Percentiles rank a stretch among this genome's conserved stretches.
Conservation (phyloP, 2,329 filamentous ascomycete species). For the Sclerotinia glacialis region DNA sequence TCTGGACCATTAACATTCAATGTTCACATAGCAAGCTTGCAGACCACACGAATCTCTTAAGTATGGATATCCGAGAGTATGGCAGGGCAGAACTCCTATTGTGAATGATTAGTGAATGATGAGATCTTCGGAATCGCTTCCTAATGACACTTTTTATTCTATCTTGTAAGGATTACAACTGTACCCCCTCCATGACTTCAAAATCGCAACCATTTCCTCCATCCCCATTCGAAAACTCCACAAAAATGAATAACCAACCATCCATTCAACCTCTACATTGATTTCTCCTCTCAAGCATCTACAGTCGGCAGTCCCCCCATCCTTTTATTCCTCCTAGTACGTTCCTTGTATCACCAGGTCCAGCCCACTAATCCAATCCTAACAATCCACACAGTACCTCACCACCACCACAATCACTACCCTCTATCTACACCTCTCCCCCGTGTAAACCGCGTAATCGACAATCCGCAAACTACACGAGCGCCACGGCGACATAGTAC, state of each 20-base stretch:
- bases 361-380: too few species aligned
- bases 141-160: not conserved
- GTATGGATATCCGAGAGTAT: not conserved
- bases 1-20: not conserved
- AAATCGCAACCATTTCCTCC: too few species aligned
- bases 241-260: too few species aligned
- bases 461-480: too few species aligned
- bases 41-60: accelerated
- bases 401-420: not conserved
- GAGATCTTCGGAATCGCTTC: too few species aligned
- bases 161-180: not conserved
- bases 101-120: not conserved
- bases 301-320: not conserved
- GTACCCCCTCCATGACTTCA: too few species aligned
- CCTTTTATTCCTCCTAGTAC: not conserved
- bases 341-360: not conserved
- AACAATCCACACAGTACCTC: not conserved
- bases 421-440: too few species aligned
- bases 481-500: too few species aligned
- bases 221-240: too few species aligned
- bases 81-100: not conserved
- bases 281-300: not conserved
- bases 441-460: too few species aligned
- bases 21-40: not conserved
- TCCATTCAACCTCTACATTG: not conserved